A percentile compares a stretch with the other conserved stretches of the same genome.
phyloP scores from a whole-genome alignment of 169 alveolate genomes.

The Fabrea salina region DNA sequence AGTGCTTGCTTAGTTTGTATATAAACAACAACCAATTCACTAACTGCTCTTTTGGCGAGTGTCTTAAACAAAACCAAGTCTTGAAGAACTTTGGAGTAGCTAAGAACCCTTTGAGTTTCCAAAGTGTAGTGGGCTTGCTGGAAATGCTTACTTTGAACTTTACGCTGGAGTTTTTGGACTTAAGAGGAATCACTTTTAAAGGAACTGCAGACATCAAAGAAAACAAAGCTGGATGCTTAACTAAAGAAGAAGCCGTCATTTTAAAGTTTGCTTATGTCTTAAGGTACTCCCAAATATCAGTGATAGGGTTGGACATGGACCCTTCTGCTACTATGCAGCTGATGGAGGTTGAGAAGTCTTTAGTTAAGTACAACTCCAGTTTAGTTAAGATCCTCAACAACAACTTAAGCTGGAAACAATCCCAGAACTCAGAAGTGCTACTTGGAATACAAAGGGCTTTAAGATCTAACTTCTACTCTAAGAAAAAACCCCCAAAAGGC shows the following conservation, averaged over 20 bases:
- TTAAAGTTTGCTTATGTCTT: slow-evolving; percentile 19
- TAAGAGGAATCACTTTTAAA: slow-evolving; percentile 5
- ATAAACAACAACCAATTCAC: not conserved
- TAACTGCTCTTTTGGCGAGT: not conserved
- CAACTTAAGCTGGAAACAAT: slow-evolving; percentile 3
- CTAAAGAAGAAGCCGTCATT: slow-evolving; percentile 21
- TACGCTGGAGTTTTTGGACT: not conserved
- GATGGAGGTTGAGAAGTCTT: not conserved
- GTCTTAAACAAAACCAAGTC: not conserved
- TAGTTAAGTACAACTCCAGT: not conserved
- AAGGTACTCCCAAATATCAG: not conserved
- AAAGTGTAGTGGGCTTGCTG: not conserved
- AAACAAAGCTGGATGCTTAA: slow-evolving; percentile 3
- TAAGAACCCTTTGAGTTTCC: slow-evolving; percentile 8
- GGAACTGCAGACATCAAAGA: slow-evolving; percentile 27
- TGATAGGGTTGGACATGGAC: slow-evolving; percentile 5
- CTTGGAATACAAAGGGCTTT: slow-evolving; percentile 11
- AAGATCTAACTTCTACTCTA: slow-evolving; percentile 18
- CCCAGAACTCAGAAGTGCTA: not conserved
- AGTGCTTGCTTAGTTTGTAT: not conserved
- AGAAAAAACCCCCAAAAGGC: not conserved
- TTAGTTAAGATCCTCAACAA: not conserved
- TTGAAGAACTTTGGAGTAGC: not conserved
- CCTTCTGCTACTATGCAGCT: not conserved
- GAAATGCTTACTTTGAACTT: slow-evolving; percentile 14